Evolutionary conservation across 2,329 filamentous ascomycete species (phyloP), one percentile per base, ranked within the genome.

Genomic region (Cladophialophora bantiana): DNA sequence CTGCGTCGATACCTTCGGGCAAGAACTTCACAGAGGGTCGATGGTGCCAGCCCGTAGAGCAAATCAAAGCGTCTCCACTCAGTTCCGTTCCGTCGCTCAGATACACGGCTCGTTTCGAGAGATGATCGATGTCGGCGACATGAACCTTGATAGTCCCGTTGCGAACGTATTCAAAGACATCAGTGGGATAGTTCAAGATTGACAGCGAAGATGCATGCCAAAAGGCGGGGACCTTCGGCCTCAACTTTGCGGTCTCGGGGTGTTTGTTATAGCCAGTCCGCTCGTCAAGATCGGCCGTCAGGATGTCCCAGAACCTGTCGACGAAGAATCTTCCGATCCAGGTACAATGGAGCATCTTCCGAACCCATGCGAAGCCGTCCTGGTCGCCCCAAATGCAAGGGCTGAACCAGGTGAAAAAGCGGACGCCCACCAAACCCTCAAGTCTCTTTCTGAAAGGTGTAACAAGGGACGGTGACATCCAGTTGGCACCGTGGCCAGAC

Each of bases 401-500:
- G 62, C 86, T 89, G 77, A 94, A 88, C 88, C 89, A 93, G 2
- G 86, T 90, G 57, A 93, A 77, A 70, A 90, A 83, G 0, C 91
- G 84, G 4, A 89, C 84, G 18, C 35, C 54, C 34, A 57, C 18
- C 5, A 92, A 82, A 71, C 88, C 86, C 76, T 92, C 90, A 0
- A 91, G 59, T 83, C 86, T 87, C 66, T 83, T 84, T 74, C 88
- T 89, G n/a, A 90, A 74, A 0, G 88, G 88, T 5, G 1, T 89
- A 90, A 91, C 88, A 63, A 86, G 87, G 1, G 85, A 77, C 1
- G 85, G 85, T 0, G 85, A 77, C 77, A 90, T 83, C 81, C 82
- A 90, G 0, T 81, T 79, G 0, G 88, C 86, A 72, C 86, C 86
- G 50, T 84, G 82, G 2, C 86, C 86, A 34, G 78, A 82, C n/a